Percentiles rank a stretch among this genome's conserved stretches.
Conservation (phyloP, 176 grass and related monocot genomes). For the Musa troglodytarum region DNA sequence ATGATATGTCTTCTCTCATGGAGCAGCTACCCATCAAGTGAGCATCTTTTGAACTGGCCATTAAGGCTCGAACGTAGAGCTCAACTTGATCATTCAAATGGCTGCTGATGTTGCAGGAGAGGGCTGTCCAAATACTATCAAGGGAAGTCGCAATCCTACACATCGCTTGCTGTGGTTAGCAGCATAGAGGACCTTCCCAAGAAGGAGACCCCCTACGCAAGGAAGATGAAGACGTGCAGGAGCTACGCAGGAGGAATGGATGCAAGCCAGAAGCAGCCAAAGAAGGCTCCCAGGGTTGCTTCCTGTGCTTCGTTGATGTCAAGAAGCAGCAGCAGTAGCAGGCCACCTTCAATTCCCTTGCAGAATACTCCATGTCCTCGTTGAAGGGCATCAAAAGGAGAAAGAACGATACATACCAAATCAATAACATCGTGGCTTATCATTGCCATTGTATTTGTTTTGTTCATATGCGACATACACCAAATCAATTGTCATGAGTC, state of each 20-base stretch:
- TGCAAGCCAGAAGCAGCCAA: slow-evolving; percentile 27
- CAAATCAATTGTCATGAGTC: too few relatives aligned
- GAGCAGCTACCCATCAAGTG: slow-evolving; percentile 45
- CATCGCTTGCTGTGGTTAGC: slow-evolving; percentile 32
- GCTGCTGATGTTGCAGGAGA: slow-evolving; percentile 25
- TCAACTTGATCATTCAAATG: not conserved
- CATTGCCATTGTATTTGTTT: too few relatives aligned
- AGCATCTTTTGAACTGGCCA: not conserved
- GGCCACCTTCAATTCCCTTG: slow-evolving; percentile 7
- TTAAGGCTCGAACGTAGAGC: not conserved
- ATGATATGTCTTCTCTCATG: slow-evolving; percentile 31
- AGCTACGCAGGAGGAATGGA: slow-evolving; percentile 45
- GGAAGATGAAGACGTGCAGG: slow-evolving; percentile 62
- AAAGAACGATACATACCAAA: not conserved
- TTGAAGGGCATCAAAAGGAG: not conserved
- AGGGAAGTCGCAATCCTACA: slow-evolving; percentile 60
- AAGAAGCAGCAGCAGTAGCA: slow-evolving; percentile 26
- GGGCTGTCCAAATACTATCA: slow-evolving; percentile 58
- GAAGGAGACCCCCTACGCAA: slow-evolving; percentile 33
- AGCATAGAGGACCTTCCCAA: slow-evolving; percentile 47
- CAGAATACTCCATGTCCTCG: not conserved
- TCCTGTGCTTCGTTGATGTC: slow-evolving; percentile 23
- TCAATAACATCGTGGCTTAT: too few relatives aligned
- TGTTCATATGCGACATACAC: too few relatives aligned
- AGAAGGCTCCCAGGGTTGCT: slow-evolving; percentile 31